A percentile compares a stretch with the other conserved stretches of the same genome.
Conservation (phyloP, 495 filamentous ascomycete species). For the Lineolata rhizophorae region DNA sequence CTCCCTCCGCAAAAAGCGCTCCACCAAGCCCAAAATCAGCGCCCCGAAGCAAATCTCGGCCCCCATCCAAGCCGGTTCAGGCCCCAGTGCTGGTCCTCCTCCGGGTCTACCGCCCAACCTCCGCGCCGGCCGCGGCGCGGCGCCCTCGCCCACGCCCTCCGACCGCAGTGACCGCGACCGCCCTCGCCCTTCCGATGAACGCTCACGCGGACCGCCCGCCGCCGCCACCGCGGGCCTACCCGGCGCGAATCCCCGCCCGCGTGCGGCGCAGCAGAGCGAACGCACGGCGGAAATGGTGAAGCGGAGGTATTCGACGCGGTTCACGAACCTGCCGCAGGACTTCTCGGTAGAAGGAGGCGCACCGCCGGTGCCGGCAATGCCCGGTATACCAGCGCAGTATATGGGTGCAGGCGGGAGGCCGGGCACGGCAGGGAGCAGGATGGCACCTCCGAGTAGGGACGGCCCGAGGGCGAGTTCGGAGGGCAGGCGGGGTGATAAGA, state of each 20-base stretch:
- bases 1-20: slow-evolving; percentile 76
- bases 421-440: no score
- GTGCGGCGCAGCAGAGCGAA: slow-evolving; percentile 5
- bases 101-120: neutral
- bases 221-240: no score
- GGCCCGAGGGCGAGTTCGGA: slow-evolving; percentile 23
- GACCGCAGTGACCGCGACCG: neutral
- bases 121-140: neutral
- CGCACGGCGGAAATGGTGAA: slow-evolving; percentile 87
- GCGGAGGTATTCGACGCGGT: slow-evolving; percentile 76
- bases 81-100: slow-evolving; percentile 17
- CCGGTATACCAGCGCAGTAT: slow-evolving; percentile 29
- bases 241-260: slow-evolving; percentile 10
- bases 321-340: slow-evolving; percentile 49
- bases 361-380: slow-evolving; percentile 45
- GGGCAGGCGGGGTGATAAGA: slow-evolving; percentile 19
- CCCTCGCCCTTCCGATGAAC: neutral
- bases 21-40: slow-evolving; percentile 55
- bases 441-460: slow-evolving; percentile 12
- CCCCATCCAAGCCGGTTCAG: slow-evolving; percentile 13
- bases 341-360: slow-evolving; percentile 38
- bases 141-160: neutral
- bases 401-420: no score
- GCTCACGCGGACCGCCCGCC: slow-evolving; percentile 7
- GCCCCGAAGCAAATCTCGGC: slow-evolving; percentile 62